Base-by-base conservation (phyloP, 2,329 filamentous ascomycete species). In the Thermomyces lanuginosus region DNA sequence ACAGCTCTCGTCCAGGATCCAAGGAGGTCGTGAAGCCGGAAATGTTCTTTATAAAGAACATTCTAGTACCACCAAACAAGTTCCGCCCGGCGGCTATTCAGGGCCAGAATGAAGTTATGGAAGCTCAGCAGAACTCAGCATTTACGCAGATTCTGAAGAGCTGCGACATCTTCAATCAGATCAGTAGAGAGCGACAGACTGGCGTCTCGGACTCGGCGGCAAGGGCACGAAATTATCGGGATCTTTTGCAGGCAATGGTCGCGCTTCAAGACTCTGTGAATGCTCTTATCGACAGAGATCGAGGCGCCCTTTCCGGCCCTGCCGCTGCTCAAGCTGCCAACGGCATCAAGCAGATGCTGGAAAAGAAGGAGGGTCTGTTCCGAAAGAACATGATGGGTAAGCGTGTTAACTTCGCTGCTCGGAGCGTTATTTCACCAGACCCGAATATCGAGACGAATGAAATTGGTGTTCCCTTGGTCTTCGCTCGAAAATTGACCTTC, bases 381-480 rank as follows among this genome's bases (percentile, higher is more conserved):
- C 69, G 89, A 43, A 95, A 92, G 63, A 93, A 98, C 56, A 95
- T 98, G 89, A 98, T 98, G 89, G 89, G 89, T 34, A 98, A 98
- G 64, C 83, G 89, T 62, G 89, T 98, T 58, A 95, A 98, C 53
- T 95, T 89, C 50, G 89, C 89, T 26, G 89, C 89, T 19, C 77
- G 89, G 51, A 92, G 80, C 66, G 89, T 98, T 50, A 98, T 98
- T 42, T 95, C 86, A 6, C 89, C 89, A 0, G 89, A 98, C 48
- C 89, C 89, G 2, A 98, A 95, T 46, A 92, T 98, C 44, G 89
- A 98, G 53, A 95, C 89, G 10, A 95, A 92, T 51, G 89, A 98
- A 56, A 95, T 98, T 39, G 89, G 89, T 51, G 86, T 98, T 2
- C 89, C 89, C 10, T 81, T 86, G n/a, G 89, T 95, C 8, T 98